Base-by-base conservation (phyloP, 1,284 basidiomycete species). In the Cutaneotrichosporon sp. region DNA sequence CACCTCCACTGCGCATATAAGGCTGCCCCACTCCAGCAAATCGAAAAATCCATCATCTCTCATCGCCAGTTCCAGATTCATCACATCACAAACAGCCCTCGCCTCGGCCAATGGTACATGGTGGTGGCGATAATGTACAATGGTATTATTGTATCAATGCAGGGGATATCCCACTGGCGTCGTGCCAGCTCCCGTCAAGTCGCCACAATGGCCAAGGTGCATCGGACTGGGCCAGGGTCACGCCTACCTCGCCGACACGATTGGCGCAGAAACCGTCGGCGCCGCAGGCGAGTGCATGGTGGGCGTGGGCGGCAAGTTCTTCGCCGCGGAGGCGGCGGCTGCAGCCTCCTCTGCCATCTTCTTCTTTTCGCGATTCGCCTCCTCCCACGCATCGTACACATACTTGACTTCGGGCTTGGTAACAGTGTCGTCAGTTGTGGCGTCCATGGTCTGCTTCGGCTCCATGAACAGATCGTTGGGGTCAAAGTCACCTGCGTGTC, bases 301-400 rank as follows among this genome's bases (percentile, higher is more conserved):
- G 21, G 55, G 22, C 21, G 55, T 11, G 22, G 38, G 13, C 22
- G 36, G 36, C 10, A 16, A 10, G 30, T 47, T 51, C 31, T 46
- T 58, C 46, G 57, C 52, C 18, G 31, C 22, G 4, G 40, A 30
- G 30, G 58, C 52, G 26, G 49, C 58, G 8, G 60, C 49, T 7
- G 34, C 34, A 36, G 34, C 34, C 34, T 36, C 34, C 34, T 36
- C 34, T 13, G 34, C 34, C 34, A 9, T 13, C 34, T 36, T 36
- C 30, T 52, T 59, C 30, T 47, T 50, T 38, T 64, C 63, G 36
- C 31, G 58, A 38, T 49, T 62, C 53, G 70, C 70, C 66, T 81
- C 79, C 50, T 76, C 74, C 65, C 77, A 79, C 26, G 80, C 80
- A 64, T 81, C 80, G 66, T 81, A 81, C 30, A 77, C 78, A 64